phyloP scores from a whole-genome alignment of 805 yeast species.

The Kodamaea kaohsiungensis region DNA sequence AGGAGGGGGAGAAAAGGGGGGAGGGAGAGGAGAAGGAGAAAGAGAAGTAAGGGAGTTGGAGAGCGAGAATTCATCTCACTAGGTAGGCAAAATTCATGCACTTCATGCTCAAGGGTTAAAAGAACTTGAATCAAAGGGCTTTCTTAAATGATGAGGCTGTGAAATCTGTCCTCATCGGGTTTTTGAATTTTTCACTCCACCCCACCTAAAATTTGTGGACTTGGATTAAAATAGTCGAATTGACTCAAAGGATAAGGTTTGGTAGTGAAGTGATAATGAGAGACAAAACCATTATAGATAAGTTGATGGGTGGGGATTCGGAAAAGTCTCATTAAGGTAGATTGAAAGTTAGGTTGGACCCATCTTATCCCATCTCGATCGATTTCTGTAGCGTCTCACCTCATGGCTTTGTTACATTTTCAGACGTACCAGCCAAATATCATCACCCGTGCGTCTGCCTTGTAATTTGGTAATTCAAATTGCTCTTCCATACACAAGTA shows the following conservation, averaged over 20 bases:
- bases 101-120: neutral
- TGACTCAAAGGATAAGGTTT: neutral
- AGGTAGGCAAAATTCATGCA: too few species aligned
- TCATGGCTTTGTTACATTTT: neutral
- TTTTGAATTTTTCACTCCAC: neutral
- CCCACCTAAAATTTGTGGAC: neutral
- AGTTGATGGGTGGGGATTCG: neutral
- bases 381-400: neutral
- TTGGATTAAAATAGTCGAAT: too few species aligned
- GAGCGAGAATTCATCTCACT: too few species aligned
- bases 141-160: too few species aligned
- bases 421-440: neutral
- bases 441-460: neutral
- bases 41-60: too few species aligned
- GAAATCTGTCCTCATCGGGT: neutral
- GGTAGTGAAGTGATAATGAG: neutral
- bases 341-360: neutral
- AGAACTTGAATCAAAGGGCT: too few species aligned
- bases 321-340: neutral
- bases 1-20: neutral
- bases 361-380: neutral
- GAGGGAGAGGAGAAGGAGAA: neutral
- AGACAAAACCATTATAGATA: neutral
- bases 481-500: too few species aligned
- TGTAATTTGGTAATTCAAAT: neutral